These are phyloP conservation scores for Calonectria ilicicola DNA, from an alignment of 2,329 filamentous ascomycete genomes.

Conservation along the genomic window DNA sequence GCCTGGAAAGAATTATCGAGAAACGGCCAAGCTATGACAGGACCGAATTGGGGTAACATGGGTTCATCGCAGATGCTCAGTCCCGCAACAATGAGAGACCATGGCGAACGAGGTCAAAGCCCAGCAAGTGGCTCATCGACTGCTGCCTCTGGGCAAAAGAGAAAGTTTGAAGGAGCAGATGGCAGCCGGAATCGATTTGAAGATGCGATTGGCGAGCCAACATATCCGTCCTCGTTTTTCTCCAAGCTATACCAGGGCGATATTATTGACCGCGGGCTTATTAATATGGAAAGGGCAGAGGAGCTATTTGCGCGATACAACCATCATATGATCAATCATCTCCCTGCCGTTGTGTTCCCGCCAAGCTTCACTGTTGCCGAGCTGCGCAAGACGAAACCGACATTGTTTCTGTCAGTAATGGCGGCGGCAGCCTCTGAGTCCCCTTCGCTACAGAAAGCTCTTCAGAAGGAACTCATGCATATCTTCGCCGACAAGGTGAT, in stretches of 20 bases:
- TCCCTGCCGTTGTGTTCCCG: constrained; percentile 73
- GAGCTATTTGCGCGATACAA: constrained; percentile 70
- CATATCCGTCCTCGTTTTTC: constrained; percentile 33
- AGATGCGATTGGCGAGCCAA: constrained; percentile 29
- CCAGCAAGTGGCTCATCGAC: constrained; percentile 21
- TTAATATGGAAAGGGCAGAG: constrained; percentile 66
- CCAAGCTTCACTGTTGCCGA: constrained; percentile 64
- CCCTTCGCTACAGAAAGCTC: constrained; percentile 66
- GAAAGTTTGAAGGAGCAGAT: constrained; percentile 44
- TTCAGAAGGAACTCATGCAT: constrained; percentile 78
- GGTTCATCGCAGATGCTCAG: constrained; percentile 26
- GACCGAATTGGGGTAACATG: constrained; percentile 33
- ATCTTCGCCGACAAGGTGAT: constrained; percentile 81
- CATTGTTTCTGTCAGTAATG: constrained; percentile 78
- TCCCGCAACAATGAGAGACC: constrained; percentile 21
- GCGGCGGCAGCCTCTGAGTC: constrained; percentile 72
- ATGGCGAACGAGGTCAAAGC: constrained; percentile 26
- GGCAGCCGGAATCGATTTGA: constrained; percentile 27
- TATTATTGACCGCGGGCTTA: constrained; percentile 69
- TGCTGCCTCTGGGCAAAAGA: constrained; percentile 44
- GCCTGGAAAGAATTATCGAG: constrained; percentile 25
- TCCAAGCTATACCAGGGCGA: constrained; percentile 54
- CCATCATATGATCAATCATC: constrained; percentile 69
- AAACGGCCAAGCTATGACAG: constrained; percentile 1
- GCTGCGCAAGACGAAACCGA: constrained; percentile 69